Evolutionary conservation across 257 asterid species (phyloP), one percentile per base, ranked within the genome.

Genomic region (Capsicum baccatum): DNA sequence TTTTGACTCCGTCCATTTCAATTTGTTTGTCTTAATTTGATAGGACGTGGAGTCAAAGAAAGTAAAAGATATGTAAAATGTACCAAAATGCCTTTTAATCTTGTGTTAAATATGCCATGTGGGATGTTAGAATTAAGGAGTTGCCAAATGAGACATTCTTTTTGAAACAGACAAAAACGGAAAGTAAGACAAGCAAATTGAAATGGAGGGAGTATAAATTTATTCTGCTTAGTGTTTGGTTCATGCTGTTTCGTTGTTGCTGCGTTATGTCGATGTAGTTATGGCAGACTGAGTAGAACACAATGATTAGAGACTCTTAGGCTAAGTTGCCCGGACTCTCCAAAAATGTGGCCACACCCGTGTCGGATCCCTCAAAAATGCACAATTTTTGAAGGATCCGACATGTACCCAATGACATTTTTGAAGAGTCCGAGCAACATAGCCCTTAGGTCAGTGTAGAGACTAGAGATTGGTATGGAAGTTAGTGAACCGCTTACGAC

Each of bases 221-320:
- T 74, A 26, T 21, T 47, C 63, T 76, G 44, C 63, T 52, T 76
- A 52, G 81, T 21, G 81, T 76, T 74, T 52, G 81, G 44, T 76
- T 76, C 81, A 14, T 76, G 13, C 63, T 14, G 14, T 76, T 76
- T 21, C 58, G 39, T 2, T 76, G 81, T 78, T 78, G 63, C 39
- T 76, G 42, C 5, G 3, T 1, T 78, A 78, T 54, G 64, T 26
- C 19, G 47, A 71, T 47, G 39, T n/a, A 44, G 9, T 44, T 17
- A 71, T n/a, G 57, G 10, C 5, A 10, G 58, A 0, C 79, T 2
- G 37, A 71, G n/a, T 2, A 42, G 6, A 47, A 44, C 57, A 9
- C 55, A n/a, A 44, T n/a, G 17, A 6, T 6, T 47, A n/a, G 55
- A 70, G 17, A 47, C 39, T 47, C 13, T 1, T 2, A 10, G 5